These are phyloP conservation scores for Linnemannia exigua DNA, from an alignment of 192 early-diverging fungal genomes.

Conservation along the genomic window DNA sequence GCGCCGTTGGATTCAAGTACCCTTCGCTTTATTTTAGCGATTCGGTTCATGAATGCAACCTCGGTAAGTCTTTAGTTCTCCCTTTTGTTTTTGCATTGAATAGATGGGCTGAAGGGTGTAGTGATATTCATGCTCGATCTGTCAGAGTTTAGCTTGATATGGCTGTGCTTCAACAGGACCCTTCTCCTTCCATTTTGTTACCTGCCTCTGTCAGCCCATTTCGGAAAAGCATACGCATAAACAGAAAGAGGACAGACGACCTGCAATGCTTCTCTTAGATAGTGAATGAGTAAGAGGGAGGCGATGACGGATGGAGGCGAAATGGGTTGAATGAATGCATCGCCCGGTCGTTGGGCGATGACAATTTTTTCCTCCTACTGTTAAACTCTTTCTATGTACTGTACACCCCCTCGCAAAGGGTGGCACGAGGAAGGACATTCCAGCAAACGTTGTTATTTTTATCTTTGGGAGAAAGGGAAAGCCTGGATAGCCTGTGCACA, in stretches of 20 bases:
- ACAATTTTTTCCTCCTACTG: not conserved
- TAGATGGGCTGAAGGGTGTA: too few relatives aligned
- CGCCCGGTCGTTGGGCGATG: not conserved
- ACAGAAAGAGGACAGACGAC: not conserved
- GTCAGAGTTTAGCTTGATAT: too few relatives aligned
- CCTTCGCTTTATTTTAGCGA: constrained; percentile 66
- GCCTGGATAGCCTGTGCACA: not conserved
- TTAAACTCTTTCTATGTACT: not conserved
- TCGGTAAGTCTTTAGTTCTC: constrained; percentile 60
- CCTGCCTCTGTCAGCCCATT: not conserved
- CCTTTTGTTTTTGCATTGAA: too few relatives aligned
- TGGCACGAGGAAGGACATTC: not conserved
- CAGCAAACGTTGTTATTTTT: not conserved
- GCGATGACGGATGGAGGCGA: not conserved
- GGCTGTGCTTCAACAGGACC: not conserved
- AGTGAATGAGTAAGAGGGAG: not conserved
- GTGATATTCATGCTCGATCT: too few relatives aligned
- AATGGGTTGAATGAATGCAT: not conserved
- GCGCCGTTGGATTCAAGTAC: constrained; percentile 61
- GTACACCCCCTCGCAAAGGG: too few relatives aligned
- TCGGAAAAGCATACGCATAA: not conserved
- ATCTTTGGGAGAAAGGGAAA: not conserved
- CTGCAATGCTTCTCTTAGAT: not conserved
- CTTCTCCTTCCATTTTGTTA: not conserved
- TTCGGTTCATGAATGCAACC: constrained; percentile 65